These are phyloP conservation scores for Telfairia occidentalis DNA, from an alignment of 331 rosid genomes.

Conservation along the genomic window DNA sequence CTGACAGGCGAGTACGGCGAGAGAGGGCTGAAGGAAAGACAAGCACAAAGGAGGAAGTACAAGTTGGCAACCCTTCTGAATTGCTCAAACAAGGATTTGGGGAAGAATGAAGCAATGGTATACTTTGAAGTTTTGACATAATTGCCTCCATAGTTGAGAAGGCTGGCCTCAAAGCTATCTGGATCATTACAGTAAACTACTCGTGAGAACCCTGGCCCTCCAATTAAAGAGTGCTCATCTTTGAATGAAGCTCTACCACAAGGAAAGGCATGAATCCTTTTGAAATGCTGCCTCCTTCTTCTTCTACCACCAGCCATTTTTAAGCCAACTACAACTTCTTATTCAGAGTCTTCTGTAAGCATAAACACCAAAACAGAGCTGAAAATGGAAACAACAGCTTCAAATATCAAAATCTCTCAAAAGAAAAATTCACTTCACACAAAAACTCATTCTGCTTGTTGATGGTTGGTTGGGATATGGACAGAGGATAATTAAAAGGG, in stretches of 20 bases:
- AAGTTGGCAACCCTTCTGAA: constrained; percentile 82
- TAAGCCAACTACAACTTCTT: not conserved
- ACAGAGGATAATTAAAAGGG: too few species aligned
- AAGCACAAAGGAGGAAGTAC: constrained; percentile 67
- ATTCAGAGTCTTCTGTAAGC: not conserved
- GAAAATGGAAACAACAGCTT: too few species aligned
- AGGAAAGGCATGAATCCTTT: constrained; percentile 68
- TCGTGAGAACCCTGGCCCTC: constrained; percentile 95
- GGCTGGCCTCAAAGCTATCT: constrained; percentile 30
- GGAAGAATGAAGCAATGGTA: constrained; percentile 59
- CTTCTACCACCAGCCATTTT: constrained; percentile 51
- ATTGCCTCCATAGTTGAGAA: constrained; percentile 40
- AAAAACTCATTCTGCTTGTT: too few species aligned
- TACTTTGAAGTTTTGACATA: constrained; percentile 79
- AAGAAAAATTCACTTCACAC: too few species aligned
- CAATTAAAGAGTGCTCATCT: constrained; percentile 65
- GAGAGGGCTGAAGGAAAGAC: constrained; percentile 61
- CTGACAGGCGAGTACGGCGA: constrained; percentile 78
- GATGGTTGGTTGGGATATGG: too few species aligned
- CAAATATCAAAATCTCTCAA: too few species aligned
- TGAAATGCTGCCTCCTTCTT: constrained; percentile 50
- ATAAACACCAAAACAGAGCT: not conserved
- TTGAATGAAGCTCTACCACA: constrained; percentile 56
- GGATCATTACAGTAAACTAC: constrained; percentile 57
- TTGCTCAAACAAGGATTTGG: constrained; percentile 84